Conservation (phyloP, 208 protist genomes). For the Crithidia bombi region DNA sequence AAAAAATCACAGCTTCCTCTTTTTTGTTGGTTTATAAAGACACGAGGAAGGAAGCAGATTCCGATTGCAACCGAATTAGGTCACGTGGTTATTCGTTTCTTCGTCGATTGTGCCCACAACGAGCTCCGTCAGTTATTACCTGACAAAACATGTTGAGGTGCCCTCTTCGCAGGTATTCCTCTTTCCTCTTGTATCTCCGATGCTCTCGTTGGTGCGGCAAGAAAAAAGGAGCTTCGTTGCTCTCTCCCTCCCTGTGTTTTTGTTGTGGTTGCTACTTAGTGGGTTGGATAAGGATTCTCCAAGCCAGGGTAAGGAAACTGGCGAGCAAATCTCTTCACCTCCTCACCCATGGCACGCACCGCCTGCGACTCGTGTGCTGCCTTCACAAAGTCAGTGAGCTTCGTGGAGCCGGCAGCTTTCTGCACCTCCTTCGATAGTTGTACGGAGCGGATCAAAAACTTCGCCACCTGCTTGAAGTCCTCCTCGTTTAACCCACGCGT, state of each 20-base stretch:
- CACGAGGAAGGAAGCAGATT: no score
- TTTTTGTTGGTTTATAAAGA: no score
- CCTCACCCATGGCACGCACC: conserved; percentile 59
- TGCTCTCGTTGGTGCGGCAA: no score
- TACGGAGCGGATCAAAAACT: conserved; percentile 89
- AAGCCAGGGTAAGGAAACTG: conserved; percentile 90
- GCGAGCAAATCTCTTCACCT: conserved; percentile 81
- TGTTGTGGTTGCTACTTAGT: conserved; percentile 3
- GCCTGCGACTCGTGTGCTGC: conserved; percentile 50
- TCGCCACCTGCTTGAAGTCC: conserved; percentile 92
- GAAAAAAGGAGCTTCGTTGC: no score
- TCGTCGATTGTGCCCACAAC: no score
- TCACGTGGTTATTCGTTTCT: no score
- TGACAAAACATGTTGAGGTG: no score
- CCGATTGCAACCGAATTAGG: no score
- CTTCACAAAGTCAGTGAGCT: conserved; percentile 79
- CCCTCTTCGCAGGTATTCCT: no score
- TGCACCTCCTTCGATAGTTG: conserved; percentile 84
- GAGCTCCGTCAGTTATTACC: no score
- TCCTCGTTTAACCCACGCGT: conserved; percentile 92
- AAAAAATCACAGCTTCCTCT: no score
- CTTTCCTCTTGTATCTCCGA: no score
- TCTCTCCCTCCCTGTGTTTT: not conserved
- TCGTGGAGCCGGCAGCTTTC: conserved; percentile 60
- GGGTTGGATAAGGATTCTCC: conserved; percentile 45